phyloP scores from a whole-genome alignment of 768 basidiomycete genomes.

The Tricholoma saponaceum region DNA sequence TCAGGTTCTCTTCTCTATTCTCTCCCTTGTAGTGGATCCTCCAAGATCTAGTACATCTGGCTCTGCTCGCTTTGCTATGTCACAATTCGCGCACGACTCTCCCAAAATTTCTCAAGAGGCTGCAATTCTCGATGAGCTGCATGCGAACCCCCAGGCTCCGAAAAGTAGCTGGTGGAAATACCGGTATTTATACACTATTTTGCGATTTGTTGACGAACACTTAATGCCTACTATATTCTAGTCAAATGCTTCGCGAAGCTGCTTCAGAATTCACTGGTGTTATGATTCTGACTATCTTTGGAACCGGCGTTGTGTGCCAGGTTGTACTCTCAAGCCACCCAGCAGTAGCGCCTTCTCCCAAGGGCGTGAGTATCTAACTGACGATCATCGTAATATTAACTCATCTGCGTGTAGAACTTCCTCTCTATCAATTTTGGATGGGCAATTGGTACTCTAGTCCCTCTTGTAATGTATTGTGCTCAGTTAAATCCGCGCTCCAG shows the following conservation, averaged over 20 bases:
- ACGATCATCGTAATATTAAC: background rate
- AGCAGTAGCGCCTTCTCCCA: constrained; percentile 34
- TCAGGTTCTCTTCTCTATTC: background rate
- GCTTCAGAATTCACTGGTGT: constrained; percentile 53
- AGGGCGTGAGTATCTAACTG: constrained; percentile 37
- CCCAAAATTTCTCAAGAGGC: background rate
- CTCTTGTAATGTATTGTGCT: background rate
- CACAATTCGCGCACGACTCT: background rate
- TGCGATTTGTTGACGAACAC: background rate
- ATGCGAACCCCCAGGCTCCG: background rate
- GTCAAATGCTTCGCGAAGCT: constrained; percentile 31
- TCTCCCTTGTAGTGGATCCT: background rate
- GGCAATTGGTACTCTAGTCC: constrained; percentile 31
- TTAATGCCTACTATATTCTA: constrained; percentile 2
- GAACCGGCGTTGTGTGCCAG: constrained; percentile 46
- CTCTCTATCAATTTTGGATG: constrained; percentile 40
- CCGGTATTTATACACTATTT: constrained; percentile 16
- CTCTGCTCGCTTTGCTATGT: background rate
- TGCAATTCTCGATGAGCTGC: background rate
- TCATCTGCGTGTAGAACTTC: constrained; percentile 26
- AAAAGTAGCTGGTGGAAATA: constrained; percentile 25
- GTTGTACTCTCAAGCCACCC: constrained; percentile 38
- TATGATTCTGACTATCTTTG: constrained; percentile 51
- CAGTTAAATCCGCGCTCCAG: constrained; percentile 14
- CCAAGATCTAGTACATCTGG: background rate